phyloP scores from a whole-genome alignment of 257 asterid genomes.

The Nicotiana otophora region DNA sequence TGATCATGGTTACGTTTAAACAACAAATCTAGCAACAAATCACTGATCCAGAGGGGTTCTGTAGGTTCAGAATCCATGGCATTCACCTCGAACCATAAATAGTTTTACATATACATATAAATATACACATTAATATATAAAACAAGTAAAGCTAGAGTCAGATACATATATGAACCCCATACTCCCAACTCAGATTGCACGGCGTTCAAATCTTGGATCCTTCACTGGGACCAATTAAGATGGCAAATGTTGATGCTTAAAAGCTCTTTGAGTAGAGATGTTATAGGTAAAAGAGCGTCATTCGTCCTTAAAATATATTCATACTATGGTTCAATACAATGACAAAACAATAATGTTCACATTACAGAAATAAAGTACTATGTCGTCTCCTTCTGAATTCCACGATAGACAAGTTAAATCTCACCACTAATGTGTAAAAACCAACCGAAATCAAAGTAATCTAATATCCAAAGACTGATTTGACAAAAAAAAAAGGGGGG shows the following conservation, averaged over 20 bases:
- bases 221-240: neutral
- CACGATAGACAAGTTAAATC: neutral
- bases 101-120: too few relatives aligned
- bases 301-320: neutral
- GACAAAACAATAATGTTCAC: neutral
- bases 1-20: neutral
- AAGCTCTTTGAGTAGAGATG: neutral
- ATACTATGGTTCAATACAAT: neutral
- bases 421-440: neutral
- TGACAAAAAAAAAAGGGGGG: neutral
- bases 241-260: neutral
- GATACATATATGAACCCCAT: too few relatives aligned
- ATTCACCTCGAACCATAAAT: neutral
- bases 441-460: neutral
- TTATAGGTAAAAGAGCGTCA: neutral
- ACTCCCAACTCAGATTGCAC: neutral
- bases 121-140: too few relatives aligned
- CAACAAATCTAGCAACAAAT: neutral
- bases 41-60: neutral
- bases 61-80: neutral
- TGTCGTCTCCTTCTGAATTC: neutral
- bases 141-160: too few relatives aligned
- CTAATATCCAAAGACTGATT: neutral
- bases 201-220: neutral
- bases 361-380: neutral